Evolutionary conservation across 768 basidiomycete species (phyloP), one percentile per base, ranked within the genome.

Genomic region (Exsudoporus frostii): DNA sequence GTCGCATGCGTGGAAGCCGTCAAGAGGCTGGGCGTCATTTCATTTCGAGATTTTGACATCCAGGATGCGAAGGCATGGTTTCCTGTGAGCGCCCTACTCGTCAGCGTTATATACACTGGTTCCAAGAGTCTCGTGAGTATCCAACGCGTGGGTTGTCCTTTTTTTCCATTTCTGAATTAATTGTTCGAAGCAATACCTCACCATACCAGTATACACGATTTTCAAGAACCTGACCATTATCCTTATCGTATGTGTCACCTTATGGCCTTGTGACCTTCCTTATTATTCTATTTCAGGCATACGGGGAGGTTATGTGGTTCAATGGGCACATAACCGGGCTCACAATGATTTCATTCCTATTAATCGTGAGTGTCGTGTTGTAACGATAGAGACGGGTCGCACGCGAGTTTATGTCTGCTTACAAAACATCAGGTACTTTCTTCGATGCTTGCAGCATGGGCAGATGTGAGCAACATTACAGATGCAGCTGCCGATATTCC

Each of bases 211-310:
- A 25, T 99, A 98, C 73, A 98, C 97, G 1, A 98, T 99, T 58
- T 98, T 98, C 82, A 99, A 99, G 73, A 99, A 99, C 69, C 66
- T 98, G 64, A 98, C 97, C n/a, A 99, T 98, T 64, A 98, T 99
- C 59, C 80, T 99, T 27, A 98, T 98, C 65, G 95, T 92, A 58
- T 59, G 88, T 77, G 9, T 22, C 48, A 22, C 25, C 15, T 46
- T 19, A 14, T 51, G 20, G 4, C 20, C 7, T 27, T 17, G 38
- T 53, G 49, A 34, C 9, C 22, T 45, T 48, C 6, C 45, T 51
- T 55, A 51, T 29, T 14, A 5, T 33, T 32, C 46, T 29, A 25
- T 48, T 39, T 41, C 50, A 95, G 92, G 94, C 97, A 8, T 97
- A 99, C 67, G 97, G 97, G 36, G 97, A 98, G 74, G 90, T 97